Evolutionary conservation across 2,329 filamentous ascomycete species (phyloP).

Genomic region (Exophiala sideris): DNA sequence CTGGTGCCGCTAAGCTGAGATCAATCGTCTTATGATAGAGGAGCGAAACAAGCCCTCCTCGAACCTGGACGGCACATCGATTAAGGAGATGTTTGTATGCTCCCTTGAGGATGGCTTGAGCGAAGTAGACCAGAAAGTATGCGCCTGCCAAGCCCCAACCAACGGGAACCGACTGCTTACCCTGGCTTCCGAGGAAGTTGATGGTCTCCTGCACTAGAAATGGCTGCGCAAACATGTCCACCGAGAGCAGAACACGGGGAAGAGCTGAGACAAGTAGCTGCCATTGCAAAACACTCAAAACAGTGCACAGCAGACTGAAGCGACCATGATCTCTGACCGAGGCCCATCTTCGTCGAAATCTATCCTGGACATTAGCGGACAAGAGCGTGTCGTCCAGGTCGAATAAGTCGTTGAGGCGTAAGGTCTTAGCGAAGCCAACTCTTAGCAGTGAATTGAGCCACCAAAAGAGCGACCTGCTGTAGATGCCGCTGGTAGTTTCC

Average conservation of each 20-base stretch:
- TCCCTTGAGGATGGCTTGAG: slow-evolving; percentile 41
- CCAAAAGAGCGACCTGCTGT: slow-evolving; percentile 49
- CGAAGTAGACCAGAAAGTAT: slow-evolving; percentile 42
- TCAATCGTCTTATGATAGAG: slow-evolving; percentile 50
- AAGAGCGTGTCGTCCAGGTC: slow-evolving; percentile 44
- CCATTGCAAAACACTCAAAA: slow-evolving; percentile 16
- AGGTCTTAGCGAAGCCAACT: slow-evolving; percentile 44
- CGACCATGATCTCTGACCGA: slow-evolving; percentile 32
- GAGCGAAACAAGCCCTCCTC: slow-evolving; percentile 46
- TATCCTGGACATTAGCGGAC: slow-evolving; percentile 40
- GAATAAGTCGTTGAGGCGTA: slow-evolving; percentile 46
- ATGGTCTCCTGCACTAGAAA: slow-evolving; percentile 38
- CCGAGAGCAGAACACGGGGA: slow-evolving; percentile 28
- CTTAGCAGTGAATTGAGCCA: slow-evolving; percentile 55
- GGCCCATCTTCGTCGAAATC: slow-evolving; percentile 40
- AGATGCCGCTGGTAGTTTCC: slow-evolving; percentile 53
- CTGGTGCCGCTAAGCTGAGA: slow-evolving; percentile 32
- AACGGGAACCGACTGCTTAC: slow-evolving; percentile 32
- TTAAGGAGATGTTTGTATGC: slow-evolving; percentile 43
- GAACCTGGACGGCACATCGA: slow-evolving; percentile 42
- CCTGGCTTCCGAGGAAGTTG: slow-evolving; percentile 32
- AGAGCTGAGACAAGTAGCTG: slow-evolving; percentile 18
- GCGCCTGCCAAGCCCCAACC: slow-evolving; percentile 46
- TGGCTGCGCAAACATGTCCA: slow-evolving; percentile 31
- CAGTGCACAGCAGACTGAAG: slow-evolving; percentile 12